These are phyloP conservation scores for Bondarzewia mesenterica DNA, from an alignment of 1,284 basidiomycete genomes.

Conservation along the genomic window DNA sequence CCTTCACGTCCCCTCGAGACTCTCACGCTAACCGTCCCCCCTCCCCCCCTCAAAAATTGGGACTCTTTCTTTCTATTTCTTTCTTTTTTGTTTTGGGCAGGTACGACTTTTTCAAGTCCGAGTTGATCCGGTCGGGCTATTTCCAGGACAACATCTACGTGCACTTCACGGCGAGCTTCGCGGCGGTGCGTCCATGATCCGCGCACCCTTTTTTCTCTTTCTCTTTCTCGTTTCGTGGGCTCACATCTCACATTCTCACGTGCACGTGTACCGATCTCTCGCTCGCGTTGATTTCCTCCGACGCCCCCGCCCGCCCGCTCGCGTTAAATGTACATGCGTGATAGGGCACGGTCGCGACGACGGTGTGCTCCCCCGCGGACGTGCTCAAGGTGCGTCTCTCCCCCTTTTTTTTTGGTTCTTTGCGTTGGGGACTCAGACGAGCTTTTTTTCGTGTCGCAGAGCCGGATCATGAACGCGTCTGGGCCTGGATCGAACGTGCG, in stretches of 20 bases:
- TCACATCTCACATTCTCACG: no score
- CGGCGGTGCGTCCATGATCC: constrained; percentile 71
- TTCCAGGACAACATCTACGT: constrained; percentile 76
- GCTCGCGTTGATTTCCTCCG: background rate
- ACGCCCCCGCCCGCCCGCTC: background rate
- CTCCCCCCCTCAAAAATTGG: no score
- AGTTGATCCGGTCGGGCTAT: constrained; percentile 60
- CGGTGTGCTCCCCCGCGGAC: constrained; percentile 90
- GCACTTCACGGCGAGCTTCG: constrained; percentile 82
- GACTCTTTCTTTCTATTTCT: background rate
- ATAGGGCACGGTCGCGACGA: constrained; percentile 86
- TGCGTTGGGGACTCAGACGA: no score
- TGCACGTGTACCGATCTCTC: no score
- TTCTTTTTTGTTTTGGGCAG: constrained; percentile 28
- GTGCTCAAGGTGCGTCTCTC: constrained; percentile 63
- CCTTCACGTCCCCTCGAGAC: background rate
- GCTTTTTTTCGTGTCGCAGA: no score
- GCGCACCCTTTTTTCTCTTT: no score
- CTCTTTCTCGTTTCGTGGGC: no score
- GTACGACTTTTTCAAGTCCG: constrained; percentile 86
- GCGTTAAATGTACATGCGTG: constrained; percentile 1
- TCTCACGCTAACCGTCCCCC: no score
- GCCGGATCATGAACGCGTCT: constrained; percentile 85
- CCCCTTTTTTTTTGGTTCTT: background rate
- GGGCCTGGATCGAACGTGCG: constrained; percentile 68